Evolutionary conservation across 202 grass and related monocot genomes (phyloP).

Genomic region (Eragrostis tef): DNA sequence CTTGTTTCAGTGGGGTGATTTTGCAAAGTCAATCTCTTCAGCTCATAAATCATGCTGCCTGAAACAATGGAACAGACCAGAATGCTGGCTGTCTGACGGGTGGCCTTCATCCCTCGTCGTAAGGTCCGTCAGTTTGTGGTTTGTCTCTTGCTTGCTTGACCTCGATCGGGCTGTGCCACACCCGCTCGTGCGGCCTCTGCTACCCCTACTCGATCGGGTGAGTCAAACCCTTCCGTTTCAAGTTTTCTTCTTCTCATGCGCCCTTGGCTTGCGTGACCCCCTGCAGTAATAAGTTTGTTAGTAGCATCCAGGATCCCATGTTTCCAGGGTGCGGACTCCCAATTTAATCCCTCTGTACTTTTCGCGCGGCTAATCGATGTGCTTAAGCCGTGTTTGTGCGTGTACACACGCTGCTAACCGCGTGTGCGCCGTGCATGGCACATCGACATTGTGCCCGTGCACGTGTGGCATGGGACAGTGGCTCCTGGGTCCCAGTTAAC

Average conservation of each 20-base stretch:
- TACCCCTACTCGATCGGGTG: slow-evolving; percentile 29
- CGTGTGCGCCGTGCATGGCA: slow-evolving; percentile 33
- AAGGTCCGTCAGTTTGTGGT: slow-evolving; percentile 7
- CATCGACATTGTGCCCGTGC: slow-evolving; percentile 46
- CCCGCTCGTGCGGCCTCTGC: slow-evolving; percentile 55
- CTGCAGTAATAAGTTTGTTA: slow-evolving; percentile 54
- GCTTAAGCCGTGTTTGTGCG: slow-evolving; percentile 51
- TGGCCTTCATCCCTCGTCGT: not conserved
- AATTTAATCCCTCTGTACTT: slow-evolving; percentile 57
- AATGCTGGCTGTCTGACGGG: not conserved
- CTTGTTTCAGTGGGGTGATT: not conserved
- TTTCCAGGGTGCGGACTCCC: slow-evolving; percentile 65
- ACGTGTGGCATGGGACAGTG: slow-evolving; percentile 61
- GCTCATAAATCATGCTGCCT: not conserved
- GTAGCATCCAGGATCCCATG: slow-evolving; percentile 65
- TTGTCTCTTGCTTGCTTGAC: slow-evolving; percentile 57
- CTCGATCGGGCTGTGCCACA: slow-evolving; percentile 24
- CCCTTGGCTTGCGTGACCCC: slow-evolving; percentile 23
- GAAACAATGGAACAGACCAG: not conserved
- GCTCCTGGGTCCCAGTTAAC: slow-evolving; percentile 41
- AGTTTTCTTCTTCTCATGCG: slow-evolving; percentile 54
- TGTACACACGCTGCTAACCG: slow-evolving; percentile 39
- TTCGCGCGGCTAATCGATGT: slow-evolving; percentile 52
- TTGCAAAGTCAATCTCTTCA: not conserved
- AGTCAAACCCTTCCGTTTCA: slow-evolving; percentile 65